phyloP scores from a whole-genome alignment of 176 grass and related monocot species.

The Chrysopogon serrulatus region DNA sequence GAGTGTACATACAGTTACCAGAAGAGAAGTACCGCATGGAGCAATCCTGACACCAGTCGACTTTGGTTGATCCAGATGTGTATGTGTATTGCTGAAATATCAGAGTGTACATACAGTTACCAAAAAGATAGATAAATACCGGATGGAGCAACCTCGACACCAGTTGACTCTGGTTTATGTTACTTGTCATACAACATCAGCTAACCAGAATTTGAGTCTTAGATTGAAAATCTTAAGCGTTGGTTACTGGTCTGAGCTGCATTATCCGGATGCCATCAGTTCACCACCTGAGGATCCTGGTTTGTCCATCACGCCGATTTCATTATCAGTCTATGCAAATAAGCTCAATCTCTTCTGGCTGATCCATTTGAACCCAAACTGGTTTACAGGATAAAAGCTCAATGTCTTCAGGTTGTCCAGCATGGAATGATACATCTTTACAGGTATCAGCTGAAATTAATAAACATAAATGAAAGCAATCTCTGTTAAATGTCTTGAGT shows the following conservation, averaged over 20 bases:
- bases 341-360: not conserved
- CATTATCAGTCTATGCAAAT: constrained; percentile 4
- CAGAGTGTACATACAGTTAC: not conserved
- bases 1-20: not conserved
- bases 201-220: not conserved
- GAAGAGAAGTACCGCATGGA: not conserved
- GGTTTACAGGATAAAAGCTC: not conserved
- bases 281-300: not conserved
- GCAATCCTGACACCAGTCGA: not conserved
- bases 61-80: not conserved
- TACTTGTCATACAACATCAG: not conserved
- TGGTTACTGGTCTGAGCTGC: not conserved
- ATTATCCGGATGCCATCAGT: not conserved
- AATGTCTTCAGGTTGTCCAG: not conserved
- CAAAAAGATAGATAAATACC: not conserved
- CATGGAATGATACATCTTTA: not conserved
- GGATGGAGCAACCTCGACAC: not conserved
- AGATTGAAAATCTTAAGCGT: not conserved
- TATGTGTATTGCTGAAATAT: not conserved
- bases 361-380: constrained; percentile 11
- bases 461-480: not conserved
- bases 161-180: not conserved
- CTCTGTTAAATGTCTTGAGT: not conserved
- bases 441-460: not conserved
- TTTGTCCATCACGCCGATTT: not conserved